phyloP scores from a whole-genome alignment of 1,139 yeast genomes.

The Scheffersomyces illinoinensis region DNA sequence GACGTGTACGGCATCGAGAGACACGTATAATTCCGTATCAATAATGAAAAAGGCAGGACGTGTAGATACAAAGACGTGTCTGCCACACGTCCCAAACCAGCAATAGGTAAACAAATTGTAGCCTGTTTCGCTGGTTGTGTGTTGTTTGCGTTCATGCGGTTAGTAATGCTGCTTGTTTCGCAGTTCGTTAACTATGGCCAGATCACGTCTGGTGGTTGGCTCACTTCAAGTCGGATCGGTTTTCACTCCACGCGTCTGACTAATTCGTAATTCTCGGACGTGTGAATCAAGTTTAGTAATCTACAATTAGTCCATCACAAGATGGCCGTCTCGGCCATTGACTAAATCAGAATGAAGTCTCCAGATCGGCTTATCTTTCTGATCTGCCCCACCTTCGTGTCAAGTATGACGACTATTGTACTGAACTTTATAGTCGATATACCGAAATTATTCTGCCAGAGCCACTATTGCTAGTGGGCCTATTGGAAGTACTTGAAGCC shows the following conservation, averaged over 20 bases:
- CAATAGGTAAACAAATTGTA: neutral
- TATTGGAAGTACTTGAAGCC: no score
- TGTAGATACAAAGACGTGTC: constrained; percentile 1
- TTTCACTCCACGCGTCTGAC: neutral
- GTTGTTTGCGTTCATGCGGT: neutral
- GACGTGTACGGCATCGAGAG: neutral
- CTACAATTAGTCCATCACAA: neutral
- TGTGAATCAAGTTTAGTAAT: neutral
- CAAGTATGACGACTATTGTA: no score
- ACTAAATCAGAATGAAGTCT: neutral
- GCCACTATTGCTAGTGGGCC: no score
- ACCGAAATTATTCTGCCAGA: no score
- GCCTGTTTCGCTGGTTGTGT: neutral
- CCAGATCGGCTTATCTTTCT: neutral
- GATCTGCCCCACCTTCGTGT: neutral
- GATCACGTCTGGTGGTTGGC: neutral
- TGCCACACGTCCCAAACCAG: neutral
- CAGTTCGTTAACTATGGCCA: neutral
- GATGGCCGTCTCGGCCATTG: neutral
- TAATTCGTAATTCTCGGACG: neutral
- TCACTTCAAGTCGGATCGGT: neutral
- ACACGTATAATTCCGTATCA: neutral
- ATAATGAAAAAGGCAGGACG: constrained; percentile 4
- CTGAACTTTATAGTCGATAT: no score
- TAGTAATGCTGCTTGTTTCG: neutral